phyloP scores from a whole-genome alignment of 2,329 filamentous ascomycete genomes.

The Trematosphaeria pertusa region DNA sequence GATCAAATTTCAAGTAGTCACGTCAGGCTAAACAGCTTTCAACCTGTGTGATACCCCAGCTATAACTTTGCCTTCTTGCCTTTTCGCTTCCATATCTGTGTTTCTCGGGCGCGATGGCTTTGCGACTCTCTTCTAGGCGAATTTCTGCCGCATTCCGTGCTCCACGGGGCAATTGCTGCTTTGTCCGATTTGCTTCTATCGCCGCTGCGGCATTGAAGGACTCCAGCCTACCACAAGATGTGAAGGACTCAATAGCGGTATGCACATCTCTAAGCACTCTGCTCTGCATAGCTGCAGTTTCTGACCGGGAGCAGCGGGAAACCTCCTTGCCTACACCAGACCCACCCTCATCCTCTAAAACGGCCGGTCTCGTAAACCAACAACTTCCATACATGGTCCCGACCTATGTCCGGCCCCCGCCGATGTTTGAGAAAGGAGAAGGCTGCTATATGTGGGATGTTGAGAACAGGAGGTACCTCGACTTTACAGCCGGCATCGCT shows the following conservation, averaged over 20 bases:
- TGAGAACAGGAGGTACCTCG: conserved; percentile 87
- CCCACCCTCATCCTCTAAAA: conserved; percentile 75
- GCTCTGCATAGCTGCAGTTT: too few relatives aligned
- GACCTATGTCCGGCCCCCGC: conserved; percentile 88
- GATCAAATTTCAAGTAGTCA: conserved; percentile 10
- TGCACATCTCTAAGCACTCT: too few relatives aligned
- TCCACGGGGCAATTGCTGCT: conserved; percentile 27
- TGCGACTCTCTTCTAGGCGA: conserved; percentile 37
- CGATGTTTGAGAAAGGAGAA: conserved; percentile 86
- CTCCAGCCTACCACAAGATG: conserved; percentile 50
- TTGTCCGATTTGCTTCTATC: conserved; percentile 48
- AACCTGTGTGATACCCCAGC: conserved; percentile 6
- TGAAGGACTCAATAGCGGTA: conserved; percentile 53
- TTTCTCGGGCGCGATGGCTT: conserved; percentile 30
- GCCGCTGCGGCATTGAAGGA: conserved; percentile 45
- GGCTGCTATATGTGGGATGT: conserved; percentile 91
- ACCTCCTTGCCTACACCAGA: conserved; percentile 70
- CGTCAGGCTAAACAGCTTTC: neutral
- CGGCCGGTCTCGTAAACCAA: conserved; percentile 74
- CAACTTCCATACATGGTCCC: conserved; percentile 91
- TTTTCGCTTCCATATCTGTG: conserved; percentile 1
- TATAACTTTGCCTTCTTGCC: neutral
- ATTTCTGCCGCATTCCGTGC: conserved; percentile 34
- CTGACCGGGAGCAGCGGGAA: too few relatives aligned
- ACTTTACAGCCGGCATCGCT: conserved; percentile 95